A percentile compares a stretch with the other conserved stretches of the same genome.
phyloP scores from a whole-genome alignment of 306 rosid species.

The Datisca glomerata region DNA sequence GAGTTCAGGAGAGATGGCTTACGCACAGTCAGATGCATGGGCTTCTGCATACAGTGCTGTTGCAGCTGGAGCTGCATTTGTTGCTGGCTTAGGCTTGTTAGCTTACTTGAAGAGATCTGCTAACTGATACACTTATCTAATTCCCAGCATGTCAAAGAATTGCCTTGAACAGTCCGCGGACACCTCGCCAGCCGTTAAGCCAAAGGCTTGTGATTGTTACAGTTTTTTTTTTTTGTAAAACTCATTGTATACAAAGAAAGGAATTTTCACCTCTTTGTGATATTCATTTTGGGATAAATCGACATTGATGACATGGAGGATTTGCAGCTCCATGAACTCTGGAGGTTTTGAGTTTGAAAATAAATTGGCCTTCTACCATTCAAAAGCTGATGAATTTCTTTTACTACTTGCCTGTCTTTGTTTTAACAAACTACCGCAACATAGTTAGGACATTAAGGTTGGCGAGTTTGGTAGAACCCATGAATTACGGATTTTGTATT shows the following conservation, averaged over 20 bases:
- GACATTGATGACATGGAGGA: no score
- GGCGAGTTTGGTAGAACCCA: no score
- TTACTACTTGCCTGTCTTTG: no score
- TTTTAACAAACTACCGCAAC: no score
- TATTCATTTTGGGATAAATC: neutral
- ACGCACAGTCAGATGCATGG: conserved; percentile 45
- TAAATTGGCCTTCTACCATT: no score
- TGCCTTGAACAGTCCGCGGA: no score
- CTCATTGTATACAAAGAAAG: neutral
- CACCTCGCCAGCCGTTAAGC: no score
- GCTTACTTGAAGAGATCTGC: conserved; percentile 37
- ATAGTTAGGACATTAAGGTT: no score
- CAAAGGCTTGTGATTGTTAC: neutral
- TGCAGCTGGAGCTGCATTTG: conserved; percentile 70
- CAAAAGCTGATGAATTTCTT: no score
- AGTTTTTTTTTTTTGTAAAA: no score
- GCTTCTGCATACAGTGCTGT: conserved; percentile 40
- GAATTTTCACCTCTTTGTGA: neutral
- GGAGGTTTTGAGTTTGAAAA: neutral
- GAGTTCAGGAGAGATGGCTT: conserved; percentile 21
- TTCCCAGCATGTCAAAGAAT: no score
- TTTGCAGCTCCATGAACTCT: neutral
- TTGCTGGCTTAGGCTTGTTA: conserved; percentile 52
- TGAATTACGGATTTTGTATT: no score
- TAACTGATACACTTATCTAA: conserved; percentile 6